These are phyloP conservation scores for Vigna angularis DNA, from an alignment of 306 rosid genomes.

Conservation along the genomic window DNA sequence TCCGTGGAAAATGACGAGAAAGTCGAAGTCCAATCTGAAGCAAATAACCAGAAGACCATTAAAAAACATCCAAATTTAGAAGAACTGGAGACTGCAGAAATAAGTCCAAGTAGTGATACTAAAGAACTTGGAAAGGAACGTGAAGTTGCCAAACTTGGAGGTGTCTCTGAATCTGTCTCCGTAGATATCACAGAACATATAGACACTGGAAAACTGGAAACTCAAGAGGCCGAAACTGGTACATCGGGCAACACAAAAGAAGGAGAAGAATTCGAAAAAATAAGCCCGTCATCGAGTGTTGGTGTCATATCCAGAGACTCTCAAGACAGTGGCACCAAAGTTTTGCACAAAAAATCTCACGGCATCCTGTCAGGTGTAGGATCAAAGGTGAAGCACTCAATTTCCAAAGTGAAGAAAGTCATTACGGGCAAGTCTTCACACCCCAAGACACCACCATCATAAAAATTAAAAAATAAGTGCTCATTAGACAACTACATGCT, in stretches of 20 bases:
- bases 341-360: conserved; percentile 64
- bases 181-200: conserved; percentile 18
- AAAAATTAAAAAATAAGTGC: background rate
- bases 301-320: conserved; percentile 51
- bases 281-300: conserved; percentile 41
- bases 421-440: conserved; percentile 70
- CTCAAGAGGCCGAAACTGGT: conserved; percentile 42
- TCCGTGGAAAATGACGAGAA: background rate
- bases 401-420: conserved; percentile 79
- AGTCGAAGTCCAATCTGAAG: conserved; percentile 18
- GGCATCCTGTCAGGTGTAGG: conserved; percentile 72
- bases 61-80: background rate
- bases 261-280: conserved; percentile 28
- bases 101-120: conserved; percentile 23
- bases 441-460: conserved; percentile 50
- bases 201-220: conserved; percentile 33
- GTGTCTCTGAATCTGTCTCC: conserved; percentile 12
- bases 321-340: conserved; percentile 49
- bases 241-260: conserved; percentile 37
- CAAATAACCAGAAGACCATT: conserved; percentile 11
- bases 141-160: conserved; percentile 19
- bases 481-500: background rate
- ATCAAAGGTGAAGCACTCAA: conserved; percentile 76
- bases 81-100: background rate
- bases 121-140: conserved; percentile 14